phyloP scores from a whole-genome alignment of 305 asterid species.

The Coffea humblotiana region DNA sequence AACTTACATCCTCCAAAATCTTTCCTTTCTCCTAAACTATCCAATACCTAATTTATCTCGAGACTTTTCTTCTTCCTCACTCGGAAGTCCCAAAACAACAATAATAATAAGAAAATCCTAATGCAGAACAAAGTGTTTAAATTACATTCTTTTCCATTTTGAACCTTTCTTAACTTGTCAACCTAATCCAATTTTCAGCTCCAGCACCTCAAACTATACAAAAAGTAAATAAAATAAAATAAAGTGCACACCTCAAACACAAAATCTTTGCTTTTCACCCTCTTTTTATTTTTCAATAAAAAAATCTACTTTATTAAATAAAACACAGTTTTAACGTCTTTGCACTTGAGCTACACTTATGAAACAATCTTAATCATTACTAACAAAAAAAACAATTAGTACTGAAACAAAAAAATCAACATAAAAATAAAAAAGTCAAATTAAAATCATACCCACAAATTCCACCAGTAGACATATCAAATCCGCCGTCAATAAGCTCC shows the following conservation, averaged over 20 bases:
- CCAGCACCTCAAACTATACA: not conserved
- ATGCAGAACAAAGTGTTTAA: too few relatives aligned
- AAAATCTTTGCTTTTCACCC: not conserved
- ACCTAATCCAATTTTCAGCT: not conserved
- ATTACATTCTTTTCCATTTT: not conserved
- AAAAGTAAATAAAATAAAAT: not conserved
- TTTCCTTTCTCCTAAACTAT: not conserved
- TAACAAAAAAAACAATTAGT: not conserved
- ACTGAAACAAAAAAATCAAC: not conserved
- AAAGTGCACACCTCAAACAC: too few relatives aligned
- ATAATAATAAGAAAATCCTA: too few relatives aligned
- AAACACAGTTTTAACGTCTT: not conserved
- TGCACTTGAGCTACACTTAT: too few relatives aligned
- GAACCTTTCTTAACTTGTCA: not conserved
- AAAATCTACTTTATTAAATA: not conserved
- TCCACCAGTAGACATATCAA: conserved; percentile 90
- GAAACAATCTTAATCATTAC: not conserved
- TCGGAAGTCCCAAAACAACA: not conserved
- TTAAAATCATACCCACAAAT: conserved; percentile 67
- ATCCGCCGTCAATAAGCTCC: conserved; percentile 92
- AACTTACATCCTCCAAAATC: not conserved
- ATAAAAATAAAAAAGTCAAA: conserved; percentile 13
- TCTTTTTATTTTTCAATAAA: not conserved
- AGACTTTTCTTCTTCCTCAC: not conserved
- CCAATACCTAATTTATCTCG: not conserved